Evolutionary conservation across 257 asterid genomes (phyloP).

Genomic region (Gynochthodes officinalis): DNA sequence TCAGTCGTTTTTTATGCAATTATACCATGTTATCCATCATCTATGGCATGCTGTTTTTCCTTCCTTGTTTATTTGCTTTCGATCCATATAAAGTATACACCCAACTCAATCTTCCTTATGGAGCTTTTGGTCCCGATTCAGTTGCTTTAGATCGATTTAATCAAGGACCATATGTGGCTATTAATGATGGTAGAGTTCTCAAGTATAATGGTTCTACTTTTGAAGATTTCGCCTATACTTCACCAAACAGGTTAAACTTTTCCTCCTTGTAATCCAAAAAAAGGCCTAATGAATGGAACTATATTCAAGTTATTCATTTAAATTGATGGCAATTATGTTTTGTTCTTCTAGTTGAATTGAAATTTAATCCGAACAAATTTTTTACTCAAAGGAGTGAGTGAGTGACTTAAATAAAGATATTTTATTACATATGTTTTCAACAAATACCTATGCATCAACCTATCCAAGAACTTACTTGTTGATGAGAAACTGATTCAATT

Average conservation of each 20-base stretch:
- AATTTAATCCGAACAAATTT: no score
- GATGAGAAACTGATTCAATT: no score
- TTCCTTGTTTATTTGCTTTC: background rate
- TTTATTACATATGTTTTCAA: no score
- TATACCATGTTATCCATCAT: background rate
- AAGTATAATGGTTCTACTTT: background rate
- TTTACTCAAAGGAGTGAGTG: no score
- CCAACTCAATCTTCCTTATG: background rate
- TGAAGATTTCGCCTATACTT: background rate
- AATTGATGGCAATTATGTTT: no score
- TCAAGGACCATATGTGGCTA: background rate
- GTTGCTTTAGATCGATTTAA: background rate
- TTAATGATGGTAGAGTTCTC: background rate
- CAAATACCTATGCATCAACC: no score
- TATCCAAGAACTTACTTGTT: no score
- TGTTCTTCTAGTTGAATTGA: no score
- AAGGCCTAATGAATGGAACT: no score
- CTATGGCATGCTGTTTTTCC: background rate
- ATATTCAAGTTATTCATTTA: no score
- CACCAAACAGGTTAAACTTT: background rate
- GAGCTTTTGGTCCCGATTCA: background rate
- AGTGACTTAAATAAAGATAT: no score
- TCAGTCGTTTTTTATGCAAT: no score
- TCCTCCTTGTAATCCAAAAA: background rate
- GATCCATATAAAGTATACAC: background rate